A percentile compares a stretch with the other conserved stretches of the same genome.
phyloP scores from a whole-genome alignment of 305 asterid species.

The Fraxinus floribunda region DNA sequence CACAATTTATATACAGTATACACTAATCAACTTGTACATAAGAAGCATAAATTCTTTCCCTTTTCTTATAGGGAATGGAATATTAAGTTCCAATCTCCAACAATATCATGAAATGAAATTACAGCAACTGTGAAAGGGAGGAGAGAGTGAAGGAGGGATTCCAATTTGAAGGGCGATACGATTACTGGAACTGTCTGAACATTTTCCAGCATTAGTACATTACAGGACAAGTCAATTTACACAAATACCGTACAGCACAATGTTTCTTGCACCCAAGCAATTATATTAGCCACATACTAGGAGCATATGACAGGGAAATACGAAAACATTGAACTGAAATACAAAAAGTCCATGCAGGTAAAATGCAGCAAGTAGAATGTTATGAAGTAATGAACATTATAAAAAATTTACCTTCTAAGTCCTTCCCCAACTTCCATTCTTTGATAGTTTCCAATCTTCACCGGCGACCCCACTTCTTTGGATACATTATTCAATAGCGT shows the following conservation, averaged over 20 bases:
- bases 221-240: background rate
- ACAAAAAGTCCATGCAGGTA: background rate
- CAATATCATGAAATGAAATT: background rate
- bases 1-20: no score
- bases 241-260: background rate
- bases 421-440: conserved; percentile 97
- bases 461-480: conserved; percentile 80
- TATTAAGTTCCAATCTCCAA: background rate
- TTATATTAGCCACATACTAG: background rate
- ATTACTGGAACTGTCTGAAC: background rate
- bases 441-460: conserved; percentile 68
- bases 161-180: background rate
- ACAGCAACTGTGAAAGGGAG: background rate
- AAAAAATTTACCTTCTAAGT: conserved; percentile 55
- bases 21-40: background rate
- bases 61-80: background rate
- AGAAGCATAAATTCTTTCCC: background rate
- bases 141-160: background rate
- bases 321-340: background rate
- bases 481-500: conserved; percentile 67
- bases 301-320: background rate
- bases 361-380: background rate
- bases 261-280: background rate
- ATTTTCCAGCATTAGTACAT: background rate
- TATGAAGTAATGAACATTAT: background rate